Evolutionary conservation across 257 asterid species (phyloP), one percentile per base, ranked within the genome.

Genomic region (Primulina huaijiensis): DNA sequence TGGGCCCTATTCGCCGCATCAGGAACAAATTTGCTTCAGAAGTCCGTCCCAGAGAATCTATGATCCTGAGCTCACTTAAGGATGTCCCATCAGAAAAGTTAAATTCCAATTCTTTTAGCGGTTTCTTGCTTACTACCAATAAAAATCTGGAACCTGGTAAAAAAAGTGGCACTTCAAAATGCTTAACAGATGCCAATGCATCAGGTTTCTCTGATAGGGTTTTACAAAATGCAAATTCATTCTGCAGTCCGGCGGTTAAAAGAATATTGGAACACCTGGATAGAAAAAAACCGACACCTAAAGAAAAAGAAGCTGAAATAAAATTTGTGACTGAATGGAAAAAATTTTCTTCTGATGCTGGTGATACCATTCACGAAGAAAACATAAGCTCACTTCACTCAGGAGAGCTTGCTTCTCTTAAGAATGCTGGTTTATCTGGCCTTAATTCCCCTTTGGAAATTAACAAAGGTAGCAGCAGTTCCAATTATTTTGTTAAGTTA

Each of bases 1-100:
- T 73, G 69, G 98, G 99, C 50, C 97, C 98, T 23, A 81, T 94
- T 65, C 87, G 96, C 58, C 88, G 88, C 23, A 73, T 82, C 35
- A 79, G 88, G 75, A 85, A 79, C 71, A 94, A 74, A 72, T 84
- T 86, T 82, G 83, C 89, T 65, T 80, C 93, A 33, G 97, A 88
- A 79, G 76, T 86, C 73, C 91, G 85, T 59, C 83, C 90, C 34
- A 78, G 92, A 75, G 87, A 84, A 76, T 89, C 97, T 59, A 86
- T 84, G 69, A 81, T 86, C 72, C 70, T 19, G 50, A 81, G 78
- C 64, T 70, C 91, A 35, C 77, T 83, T 72, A 87, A 83, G 72
- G 79, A 72, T 46, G 71, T 69, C 67, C 73, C 85, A 65, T 76
- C 83, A 63, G 77, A 76, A 43, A 35, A 34, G 21, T 75, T 58